Percentiles rank a stretch among this genome's conserved stretches.
Conservation (phyloP, 768 basidiomycete species). For the Galerina sulciceps region DNA sequence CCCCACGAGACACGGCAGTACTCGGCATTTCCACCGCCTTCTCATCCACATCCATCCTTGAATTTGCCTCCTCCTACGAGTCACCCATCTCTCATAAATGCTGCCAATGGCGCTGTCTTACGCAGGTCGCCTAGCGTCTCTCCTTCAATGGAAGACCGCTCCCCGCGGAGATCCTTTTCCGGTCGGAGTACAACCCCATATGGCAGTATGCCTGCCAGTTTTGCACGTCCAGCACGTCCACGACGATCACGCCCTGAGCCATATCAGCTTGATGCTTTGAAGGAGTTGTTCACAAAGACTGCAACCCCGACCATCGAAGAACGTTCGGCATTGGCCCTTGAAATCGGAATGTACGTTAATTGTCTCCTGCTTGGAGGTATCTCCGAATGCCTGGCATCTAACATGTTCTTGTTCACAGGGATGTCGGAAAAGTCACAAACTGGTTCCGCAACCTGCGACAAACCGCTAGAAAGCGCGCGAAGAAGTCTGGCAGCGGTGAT, state of each 20-base stretch:
- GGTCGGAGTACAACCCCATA: conserved; percentile 51
- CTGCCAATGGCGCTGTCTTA: conserved; percentile 31
- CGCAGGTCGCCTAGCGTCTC: conserved; percentile 44
- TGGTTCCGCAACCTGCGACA: conserved; percentile 89
- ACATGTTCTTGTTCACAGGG: conserved; percentile 44
- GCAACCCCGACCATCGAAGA: conserved; percentile 81
- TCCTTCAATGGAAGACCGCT: conserved; percentile 40
- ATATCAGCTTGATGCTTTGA: conserved; percentile 75
- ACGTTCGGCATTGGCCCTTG: conserved; percentile 70
- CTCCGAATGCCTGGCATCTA: neutral
- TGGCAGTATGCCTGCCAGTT: conserved; percentile 37
- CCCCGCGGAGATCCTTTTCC: conserved; percentile 42
- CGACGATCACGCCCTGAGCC: conserved; percentile 81
- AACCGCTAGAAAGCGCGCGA: conserved; percentile 74
- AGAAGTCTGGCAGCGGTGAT: conserved; percentile 49
- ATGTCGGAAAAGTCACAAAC: conserved; percentile 84
- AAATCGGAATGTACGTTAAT: conserved; percentile 73
- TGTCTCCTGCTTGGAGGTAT: conserved; percentile 12
- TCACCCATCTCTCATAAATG: conserved; percentile 35
- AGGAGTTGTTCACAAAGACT: conserved; percentile 69
- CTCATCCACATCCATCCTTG: conserved; percentile 48
- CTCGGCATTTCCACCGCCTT: conserved; percentile 53
- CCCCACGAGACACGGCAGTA: conserved; percentile 42
- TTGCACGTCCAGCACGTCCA: conserved; percentile 61
- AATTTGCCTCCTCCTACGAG: conserved; percentile 37